Percentiles rank a stretch among this genome's conserved stretches.
Conservation (phyloP, 2,329 filamentous ascomycete genomes). For the Fusarium longipes region DNA sequence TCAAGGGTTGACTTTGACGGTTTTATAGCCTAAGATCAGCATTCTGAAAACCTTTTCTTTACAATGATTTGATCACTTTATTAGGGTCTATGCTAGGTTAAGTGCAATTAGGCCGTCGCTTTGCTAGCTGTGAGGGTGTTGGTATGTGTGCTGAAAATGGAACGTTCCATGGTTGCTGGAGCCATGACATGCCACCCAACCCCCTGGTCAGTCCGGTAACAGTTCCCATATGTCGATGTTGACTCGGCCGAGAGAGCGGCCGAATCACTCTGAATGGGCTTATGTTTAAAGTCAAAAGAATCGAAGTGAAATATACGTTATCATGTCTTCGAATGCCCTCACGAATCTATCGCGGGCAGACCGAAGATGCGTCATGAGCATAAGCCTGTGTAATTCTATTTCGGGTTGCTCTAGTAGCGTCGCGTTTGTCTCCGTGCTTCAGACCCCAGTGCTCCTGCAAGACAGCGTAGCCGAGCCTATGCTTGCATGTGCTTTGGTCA, state of each 20-base stretch:
- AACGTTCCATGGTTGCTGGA: constrained; percentile 38
- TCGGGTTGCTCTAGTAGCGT: constrained; percentile 3
- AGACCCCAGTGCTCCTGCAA: constrained; percentile 26
- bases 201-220: constrained; percentile 23
- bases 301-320: background rate
- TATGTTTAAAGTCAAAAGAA: background rate
- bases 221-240: constrained; percentile 8
- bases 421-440: constrained; percentile 8
- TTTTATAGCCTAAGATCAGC: background rate
- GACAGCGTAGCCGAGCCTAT: constrained; percentile 16
- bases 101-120: background rate
- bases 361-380: background rate
- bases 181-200: constrained; percentile 30
- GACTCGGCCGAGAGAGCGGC: constrained; percentile 36
- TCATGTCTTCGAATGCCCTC: background rate
- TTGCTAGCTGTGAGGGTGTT: background rate
- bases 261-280: constrained; percentile 15
- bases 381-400: constrained; percentile 4
- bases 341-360: background rate
- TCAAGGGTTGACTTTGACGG: background rate
- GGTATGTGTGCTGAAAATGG: constrained; percentile 28
- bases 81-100: background rate
- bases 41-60: background rate
- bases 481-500: constrained; percentile 25
- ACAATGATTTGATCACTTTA: background rate